Percentiles rank a stretch among this genome's conserved stretches.
These are phyloP conservation scores for Pichia norvegensis DNA, from an alignment of 1,139 yeast species.

Conservation along the genomic window DNA sequence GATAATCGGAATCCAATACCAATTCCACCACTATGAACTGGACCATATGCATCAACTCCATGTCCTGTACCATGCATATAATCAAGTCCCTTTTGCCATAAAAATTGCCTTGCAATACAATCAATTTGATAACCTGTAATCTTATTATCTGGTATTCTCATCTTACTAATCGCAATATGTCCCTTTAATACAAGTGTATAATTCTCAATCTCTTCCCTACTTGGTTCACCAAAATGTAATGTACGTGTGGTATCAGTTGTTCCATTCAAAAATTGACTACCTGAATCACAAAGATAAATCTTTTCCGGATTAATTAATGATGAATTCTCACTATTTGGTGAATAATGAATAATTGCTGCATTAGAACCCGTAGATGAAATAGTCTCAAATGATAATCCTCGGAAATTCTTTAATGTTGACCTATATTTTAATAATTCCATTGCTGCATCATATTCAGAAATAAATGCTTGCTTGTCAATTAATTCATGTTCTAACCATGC, in stretches of 20 bases:
- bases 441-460: slow-evolving; percentile 79
- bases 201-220: slow-evolving; percentile 57
- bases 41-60: slow-evolving; percentile 88
- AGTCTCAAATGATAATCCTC: slow-evolving; percentile 84
- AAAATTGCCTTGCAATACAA: slow-evolving; percentile 76
- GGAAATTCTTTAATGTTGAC: slow-evolving; percentile 51
- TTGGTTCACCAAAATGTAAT: slow-evolving; percentile 67
- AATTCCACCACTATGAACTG: slow-evolving; percentile 95
- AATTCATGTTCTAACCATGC: slow-evolving; percentile 80
- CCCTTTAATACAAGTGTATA: slow-evolving; percentile 93
- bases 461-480: slow-evolving; percentile 42
- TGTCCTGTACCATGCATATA: slow-evolving; percentile 97
- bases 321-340: slow-evolving; percentile 56
- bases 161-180: slow-evolving; percentile 67
- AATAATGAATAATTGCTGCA: slow-evolving; percentile 88
- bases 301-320: slow-evolving; percentile 66
- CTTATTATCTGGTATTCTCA: slow-evolving; percentile 72
- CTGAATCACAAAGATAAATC: slow-evolving; percentile 83
- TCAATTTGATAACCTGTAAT: slow-evolving; percentile 82
- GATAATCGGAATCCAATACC: slow-evolving; percentile 71
- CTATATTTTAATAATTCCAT: slow-evolving; percentile 60
- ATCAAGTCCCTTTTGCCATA: slow-evolving; percentile 85
- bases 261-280: slow-evolving; percentile 90
- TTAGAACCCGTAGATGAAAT: slow-evolving; percentile 91
- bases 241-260: slow-evolving; percentile 97